A percentile compares a stretch with the other conserved stretches of the same genome.
Evolutionary conservation across 768 basidiomycete genomes (phyloP).

Genomic region (Leccinum sublutescens): DNA sequence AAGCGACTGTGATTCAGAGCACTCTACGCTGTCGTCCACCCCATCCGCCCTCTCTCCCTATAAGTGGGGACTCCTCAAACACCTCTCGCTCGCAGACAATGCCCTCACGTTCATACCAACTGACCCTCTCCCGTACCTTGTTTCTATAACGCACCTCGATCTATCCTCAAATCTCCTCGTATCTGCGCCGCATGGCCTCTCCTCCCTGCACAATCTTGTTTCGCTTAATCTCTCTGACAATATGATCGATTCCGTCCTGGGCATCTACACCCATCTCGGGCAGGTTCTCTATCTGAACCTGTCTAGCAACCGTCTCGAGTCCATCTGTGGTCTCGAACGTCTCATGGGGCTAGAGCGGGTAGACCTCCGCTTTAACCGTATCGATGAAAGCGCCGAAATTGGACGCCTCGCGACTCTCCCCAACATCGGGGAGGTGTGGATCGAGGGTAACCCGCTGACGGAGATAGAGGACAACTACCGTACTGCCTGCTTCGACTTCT

Average conservation of each 20-base stretch:
- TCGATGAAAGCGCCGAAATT: conserved; percentile 83
- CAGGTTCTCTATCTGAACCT: conserved; percentile 78
- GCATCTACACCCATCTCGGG: conserved; percentile 80
- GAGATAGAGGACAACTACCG: conserved; percentile 71
- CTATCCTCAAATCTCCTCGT: conserved; percentile 90
- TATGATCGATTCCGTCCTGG: conserved; percentile 94
- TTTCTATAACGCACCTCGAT: conserved; percentile 78
- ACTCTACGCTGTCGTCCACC: conserved; percentile 26
- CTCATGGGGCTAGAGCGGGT: conserved; percentile 79
- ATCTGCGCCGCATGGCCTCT: conserved; percentile 78
- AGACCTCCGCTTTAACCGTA: conserved; percentile 75
- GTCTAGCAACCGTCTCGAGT: conserved; percentile 84
- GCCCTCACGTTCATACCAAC: conserved; percentile 77
- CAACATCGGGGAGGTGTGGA: conserved; percentile 75
- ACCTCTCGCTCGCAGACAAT: conserved; percentile 79
- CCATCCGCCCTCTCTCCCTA: conserved; percentile 47
- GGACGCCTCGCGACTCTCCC: conserved; percentile 80
- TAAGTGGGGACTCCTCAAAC: conserved; percentile 75
- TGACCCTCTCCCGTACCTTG: conserved; percentile 61
- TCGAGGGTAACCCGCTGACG: conserved; percentile 80
- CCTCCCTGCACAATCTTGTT: conserved; percentile 70
- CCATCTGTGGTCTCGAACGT: conserved; percentile 94
- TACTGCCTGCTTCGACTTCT: conserved; percentile 76
- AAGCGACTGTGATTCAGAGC: conserved; percentile 8
- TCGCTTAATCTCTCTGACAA: conserved; percentile 97